Base-by-base conservation (phyloP, 768 basidiomycete genomes). In the Asterophora lycoperdoides region DNA sequence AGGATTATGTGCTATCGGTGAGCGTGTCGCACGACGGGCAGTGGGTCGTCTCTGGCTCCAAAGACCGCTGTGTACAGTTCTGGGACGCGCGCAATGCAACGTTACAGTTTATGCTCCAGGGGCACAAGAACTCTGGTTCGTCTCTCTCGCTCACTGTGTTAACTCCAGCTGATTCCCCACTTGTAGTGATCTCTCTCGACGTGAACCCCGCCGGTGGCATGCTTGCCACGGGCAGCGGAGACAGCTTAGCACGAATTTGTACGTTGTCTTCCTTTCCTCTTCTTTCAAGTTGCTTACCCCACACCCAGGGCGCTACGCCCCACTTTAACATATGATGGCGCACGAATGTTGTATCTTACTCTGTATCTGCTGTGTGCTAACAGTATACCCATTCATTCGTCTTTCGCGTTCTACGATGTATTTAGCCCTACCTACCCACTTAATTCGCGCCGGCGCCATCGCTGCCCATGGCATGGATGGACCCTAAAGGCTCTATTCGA, bases 51-150 rank as follows among this genome's bases (percentile, higher is more conserved):
- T 93, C 91, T 8, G 95, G 96, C 0, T 78, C 78, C 1, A 98
- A 97, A 68, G 96, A 99, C 64, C 88, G 96, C 7, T 89, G 93
- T 1, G 93, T 99, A 40, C 91, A 94, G 64, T 93, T 95, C 66
- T 92, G 89, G 85, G 90, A 94, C 63, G 81, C 89, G 39, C 75
- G 79, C 52, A 78, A 77, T 6, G 77, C 76, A 23, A 79, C 83
- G 30, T 84, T 93, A 59, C 94, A 98, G 64, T 86, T 91, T 60
- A 91, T 95, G 84, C 75, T 99, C 20, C 94, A 97, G 62, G 78
- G 79, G 1, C 79, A 80, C 54, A 79, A 78, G 58, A 79, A 80
- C 51, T 75, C 73, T 5, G 78, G 75, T 73, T 14, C 13, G 86
- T 43, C 14, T 30, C 32, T 39, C 14, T 15, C 9, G 9, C 30